phyloP scores from a whole-genome alignment of 345 rosid species.

The Camelina laxa region DNA sequence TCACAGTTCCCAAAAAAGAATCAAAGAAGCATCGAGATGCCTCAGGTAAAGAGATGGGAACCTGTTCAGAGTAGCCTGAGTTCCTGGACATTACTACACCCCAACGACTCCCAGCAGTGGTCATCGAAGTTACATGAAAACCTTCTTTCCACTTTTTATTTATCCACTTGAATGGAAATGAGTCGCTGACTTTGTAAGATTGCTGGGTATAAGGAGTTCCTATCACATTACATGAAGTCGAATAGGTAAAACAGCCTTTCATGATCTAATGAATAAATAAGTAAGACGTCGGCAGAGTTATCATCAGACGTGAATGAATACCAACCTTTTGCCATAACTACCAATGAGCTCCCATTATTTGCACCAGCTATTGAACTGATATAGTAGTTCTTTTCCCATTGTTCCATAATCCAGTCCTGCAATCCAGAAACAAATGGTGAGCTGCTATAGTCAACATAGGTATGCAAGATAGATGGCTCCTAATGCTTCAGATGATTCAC shows the following conservation, averaged over 20 bases:
- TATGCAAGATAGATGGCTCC: neutral
- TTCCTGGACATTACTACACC: conserved; percentile 96
- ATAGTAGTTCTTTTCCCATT: conserved; percentile 94
- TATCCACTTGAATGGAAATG: conserved; percentile 98
- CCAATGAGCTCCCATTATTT: conserved; percentile 86
- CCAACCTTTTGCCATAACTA: conserved; percentile 95
- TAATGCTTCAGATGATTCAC: conserved; percentile 46
- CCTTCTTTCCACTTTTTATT: conserved; percentile 99
- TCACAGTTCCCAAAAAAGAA: conserved; percentile 2
- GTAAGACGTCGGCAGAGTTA: neutral
- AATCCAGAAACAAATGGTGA: conserved; percentile 27
- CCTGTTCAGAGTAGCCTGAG: conserved; percentile 90
- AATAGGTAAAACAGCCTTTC: conserved; percentile 18
- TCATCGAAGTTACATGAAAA: conserved; percentile 96
- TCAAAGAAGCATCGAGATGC: neutral
- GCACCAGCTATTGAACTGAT: conserved; percentile 96
- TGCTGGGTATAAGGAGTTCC: conserved; percentile 98
- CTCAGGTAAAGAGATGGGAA: conserved; percentile 35
- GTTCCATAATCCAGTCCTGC: conserved; percentile 99
- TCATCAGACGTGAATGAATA: conserved; percentile 5
- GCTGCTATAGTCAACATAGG: conserved; percentile 21
- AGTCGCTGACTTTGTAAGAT: conserved; percentile 97
- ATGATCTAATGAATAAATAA: neutral
- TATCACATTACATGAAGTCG: conserved; percentile 42
- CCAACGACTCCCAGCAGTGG: conserved; percentile 94